Evolutionary conservation across 805 yeast species (phyloP).

Genomic region (Kazachstania martiniae): DNA sequence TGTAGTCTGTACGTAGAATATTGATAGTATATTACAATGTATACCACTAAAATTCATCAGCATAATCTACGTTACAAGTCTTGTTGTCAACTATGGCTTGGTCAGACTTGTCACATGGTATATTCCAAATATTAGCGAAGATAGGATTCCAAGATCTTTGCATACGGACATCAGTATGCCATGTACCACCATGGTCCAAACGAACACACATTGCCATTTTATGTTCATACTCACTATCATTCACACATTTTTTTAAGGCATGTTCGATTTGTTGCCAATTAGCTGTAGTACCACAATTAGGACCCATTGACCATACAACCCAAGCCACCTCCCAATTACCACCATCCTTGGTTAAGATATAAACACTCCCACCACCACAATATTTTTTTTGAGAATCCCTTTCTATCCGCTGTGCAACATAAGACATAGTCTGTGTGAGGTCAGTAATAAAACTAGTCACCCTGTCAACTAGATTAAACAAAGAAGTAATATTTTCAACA

Average conservation of each 20-base stretch:
- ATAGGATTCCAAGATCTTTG: conserved; percentile 2
- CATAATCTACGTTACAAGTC: no score
- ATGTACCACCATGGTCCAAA: conserved; percentile 3
- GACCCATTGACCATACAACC: conserved; percentile 2
- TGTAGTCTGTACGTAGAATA: no score
- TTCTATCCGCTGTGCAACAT: not conserved
- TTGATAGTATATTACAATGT: no score
- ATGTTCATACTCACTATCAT: conserved; percentile 2
- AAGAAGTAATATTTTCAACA: not conserved
- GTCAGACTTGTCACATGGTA: no score
- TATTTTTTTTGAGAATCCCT: not conserved
- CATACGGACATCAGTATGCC: conserved; percentile 3
- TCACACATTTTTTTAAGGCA: not conserved
- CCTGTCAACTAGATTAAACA: not conserved
- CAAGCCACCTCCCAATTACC: conserved; percentile 5
- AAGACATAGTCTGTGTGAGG: not conserved
- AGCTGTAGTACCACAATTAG: conserved; percentile 5
- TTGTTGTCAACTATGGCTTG: no score
- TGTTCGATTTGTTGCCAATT: not conserved
- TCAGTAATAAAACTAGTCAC: not conserved
- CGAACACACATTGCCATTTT: conserved; percentile 4
- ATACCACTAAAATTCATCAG: no score
- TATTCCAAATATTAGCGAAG: conserved; percentile 3
- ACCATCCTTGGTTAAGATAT: conserved; percentile 2
- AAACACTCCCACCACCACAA: conserved; percentile 2